A percentile compares a stretch with the other conserved stretches of the same genome.
Evolutionary conservation across 345 rosid species (phyloP).

Genomic region (Noccaea bulbosa): DNA sequence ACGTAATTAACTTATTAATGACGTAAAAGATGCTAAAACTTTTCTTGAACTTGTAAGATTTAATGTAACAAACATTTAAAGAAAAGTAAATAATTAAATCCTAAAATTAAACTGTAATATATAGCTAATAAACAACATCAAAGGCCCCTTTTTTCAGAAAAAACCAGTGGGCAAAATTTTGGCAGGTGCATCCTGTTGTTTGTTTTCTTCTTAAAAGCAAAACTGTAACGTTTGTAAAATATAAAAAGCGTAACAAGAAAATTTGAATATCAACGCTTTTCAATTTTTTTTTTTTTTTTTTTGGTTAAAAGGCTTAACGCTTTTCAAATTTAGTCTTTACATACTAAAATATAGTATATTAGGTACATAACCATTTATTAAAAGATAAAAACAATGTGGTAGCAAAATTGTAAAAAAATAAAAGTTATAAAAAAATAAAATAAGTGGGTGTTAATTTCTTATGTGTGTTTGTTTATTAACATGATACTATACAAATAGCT

Average conservation of each 20-base stretch:
- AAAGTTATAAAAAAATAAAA: too few species aligned
- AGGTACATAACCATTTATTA: neutral
- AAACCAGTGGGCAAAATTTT: neutral
- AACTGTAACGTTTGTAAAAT: constrained; percentile 17
- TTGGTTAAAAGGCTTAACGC: too few species aligned
- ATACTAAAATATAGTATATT: neutral
- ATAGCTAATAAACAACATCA: constrained; percentile 13
- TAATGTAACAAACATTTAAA: neutral
- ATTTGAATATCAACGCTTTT: neutral
- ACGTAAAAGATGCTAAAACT: constrained; percentile 13
- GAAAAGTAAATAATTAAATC: neutral
- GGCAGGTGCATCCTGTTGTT: neutral
- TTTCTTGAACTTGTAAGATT: neutral
- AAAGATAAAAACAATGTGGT: neutral
- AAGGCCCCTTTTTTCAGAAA: neutral
- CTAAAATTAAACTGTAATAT: neutral
- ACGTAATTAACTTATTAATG: neutral
- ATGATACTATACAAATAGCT: too few species aligned
- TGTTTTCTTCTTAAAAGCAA: constrained; percentile 11
- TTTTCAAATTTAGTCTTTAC: neutral
- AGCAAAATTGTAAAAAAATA: neutral
- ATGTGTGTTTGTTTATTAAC: too few species aligned
- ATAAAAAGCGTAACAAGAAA: neutral
- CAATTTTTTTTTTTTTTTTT: too few species aligned
- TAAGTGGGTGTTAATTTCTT: neutral